Evolutionary conservation across 306 rosid species (phyloP).

Genomic region (Cotoneaster glaucophyllus): DNA sequence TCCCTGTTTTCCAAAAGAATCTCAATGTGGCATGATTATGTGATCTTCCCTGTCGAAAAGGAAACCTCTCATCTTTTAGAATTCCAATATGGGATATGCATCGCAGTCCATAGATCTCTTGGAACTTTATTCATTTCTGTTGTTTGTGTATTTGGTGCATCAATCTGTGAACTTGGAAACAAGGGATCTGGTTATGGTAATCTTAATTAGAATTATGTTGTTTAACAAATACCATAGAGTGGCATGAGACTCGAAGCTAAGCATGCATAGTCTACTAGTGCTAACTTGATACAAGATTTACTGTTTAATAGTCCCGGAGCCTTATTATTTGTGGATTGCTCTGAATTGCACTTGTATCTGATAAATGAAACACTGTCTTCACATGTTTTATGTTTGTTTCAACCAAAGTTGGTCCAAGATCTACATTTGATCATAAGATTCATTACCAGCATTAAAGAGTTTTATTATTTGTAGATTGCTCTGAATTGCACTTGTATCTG

Average conservation of each 20-base stretch:
- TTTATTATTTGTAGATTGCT: not conserved
- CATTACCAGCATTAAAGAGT: too few relatives aligned
- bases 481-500: not conserved
- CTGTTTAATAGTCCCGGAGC: not conserved
- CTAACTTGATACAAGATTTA: not conserved
- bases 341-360: not conserved
- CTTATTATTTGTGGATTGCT: not conserved
- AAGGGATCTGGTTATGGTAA: not conserved
- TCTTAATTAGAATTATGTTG: not conserved
- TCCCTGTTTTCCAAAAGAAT: not conserved
- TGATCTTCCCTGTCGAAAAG: slow-evolving; percentile 9
- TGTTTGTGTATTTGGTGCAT: not conserved
- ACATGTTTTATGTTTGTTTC: not conserved
- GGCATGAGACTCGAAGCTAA: not conserved
- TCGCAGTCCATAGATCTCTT: not conserved
- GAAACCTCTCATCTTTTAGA: not conserved
- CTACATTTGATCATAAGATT: not conserved
- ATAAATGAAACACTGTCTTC: not conserved
- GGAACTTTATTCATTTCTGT: not conserved
- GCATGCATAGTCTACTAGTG: not conserved
- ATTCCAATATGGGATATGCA: not conserved
- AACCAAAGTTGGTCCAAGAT: not conserved
- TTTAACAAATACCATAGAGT: not conserved
- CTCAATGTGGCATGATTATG: not conserved
- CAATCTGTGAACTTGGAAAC: slow-evolving; percentile 7